Conservation (phyloP, 352 stramenopile genomes). For the Phytophthora pinifolia region DNA sequence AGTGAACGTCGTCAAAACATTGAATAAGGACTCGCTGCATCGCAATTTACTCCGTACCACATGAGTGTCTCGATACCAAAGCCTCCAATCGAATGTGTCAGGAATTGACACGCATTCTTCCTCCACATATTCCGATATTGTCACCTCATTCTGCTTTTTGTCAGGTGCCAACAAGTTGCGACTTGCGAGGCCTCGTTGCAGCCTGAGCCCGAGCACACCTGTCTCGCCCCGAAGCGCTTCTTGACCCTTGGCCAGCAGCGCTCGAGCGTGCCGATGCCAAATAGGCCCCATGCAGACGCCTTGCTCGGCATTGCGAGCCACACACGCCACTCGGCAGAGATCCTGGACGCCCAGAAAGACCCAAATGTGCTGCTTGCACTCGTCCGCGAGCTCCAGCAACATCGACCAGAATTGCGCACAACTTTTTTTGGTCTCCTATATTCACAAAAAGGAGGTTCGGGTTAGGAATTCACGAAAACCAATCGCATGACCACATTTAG, state of each 20-base stretch:
- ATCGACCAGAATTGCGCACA: conserved; percentile 12
- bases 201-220: conserved; percentile 23
- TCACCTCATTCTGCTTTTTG: neutral
- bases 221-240: conserved; percentile 14
- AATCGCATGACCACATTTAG: conserved; percentile 13
- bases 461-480: too few species aligned
- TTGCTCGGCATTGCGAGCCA: conserved; percentile 28
- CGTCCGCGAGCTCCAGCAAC: conserved; percentile 50
- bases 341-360: conserved; percentile 43
- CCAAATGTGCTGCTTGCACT: conserved; percentile 71
- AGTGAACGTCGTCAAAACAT: conserved; percentile 1
- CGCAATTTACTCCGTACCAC: conserved; percentile 28
- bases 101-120: conserved; percentile 4
- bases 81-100: conserved; percentile 44
- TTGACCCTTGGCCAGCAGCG: conserved; percentile 30
- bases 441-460: too few species aligned
- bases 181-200: conserved; percentile 36
- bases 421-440: conserved; percentile 6
- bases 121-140: neutral
- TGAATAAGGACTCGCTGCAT: neutral
- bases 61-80: conserved; percentile 57
- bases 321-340: conserved; percentile 53
- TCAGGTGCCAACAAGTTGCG: conserved; percentile 29
- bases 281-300: conserved; percentile 41
- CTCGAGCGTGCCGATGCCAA: conserved; percentile 38